A percentile compares a stretch with the other conserved stretches of the same genome.
Conservation (phyloP, 805 yeast genomes). For the Trichomonascus vanleenenianus region DNA sequence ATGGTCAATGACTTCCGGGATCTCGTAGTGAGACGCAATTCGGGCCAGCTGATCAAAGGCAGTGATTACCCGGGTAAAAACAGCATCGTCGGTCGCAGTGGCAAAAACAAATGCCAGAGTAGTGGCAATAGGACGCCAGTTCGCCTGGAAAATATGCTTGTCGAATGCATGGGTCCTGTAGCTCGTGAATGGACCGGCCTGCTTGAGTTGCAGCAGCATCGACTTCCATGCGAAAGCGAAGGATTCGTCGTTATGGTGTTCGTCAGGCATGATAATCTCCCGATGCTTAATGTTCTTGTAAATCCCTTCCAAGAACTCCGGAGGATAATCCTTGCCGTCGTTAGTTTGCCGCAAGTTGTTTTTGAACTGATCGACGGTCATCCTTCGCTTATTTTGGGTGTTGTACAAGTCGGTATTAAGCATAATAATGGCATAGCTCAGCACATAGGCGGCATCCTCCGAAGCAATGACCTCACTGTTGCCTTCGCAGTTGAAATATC, state of each 20-base stretch:
- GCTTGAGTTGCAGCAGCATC: constrained; percentile 22
- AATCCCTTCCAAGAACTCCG: constrained; percentile 76
- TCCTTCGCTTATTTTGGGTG: constrained; percentile 85
- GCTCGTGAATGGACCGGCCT: constrained; percentile 16
- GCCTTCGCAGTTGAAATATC: constrained; percentile 62
- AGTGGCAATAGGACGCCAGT: constrained; percentile 57
- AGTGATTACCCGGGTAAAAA: constrained; percentile 78
- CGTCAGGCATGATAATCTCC: constrained; percentile 97
- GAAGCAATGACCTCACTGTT: constrained; percentile 47
- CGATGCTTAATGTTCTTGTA: constrained; percentile 72
- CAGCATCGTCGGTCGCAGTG: constrained; percentile 83
- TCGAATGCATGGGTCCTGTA: constrained; percentile 46
- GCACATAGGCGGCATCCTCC: constrained; percentile 78
- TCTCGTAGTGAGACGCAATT: constrained; percentile 59
- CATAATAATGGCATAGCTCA: constrained; percentile 89
- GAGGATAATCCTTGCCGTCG: constrained; percentile 65
- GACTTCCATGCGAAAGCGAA: constrained; percentile 64
- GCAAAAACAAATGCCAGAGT: constrained; percentile 73
- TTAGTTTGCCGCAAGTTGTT: constrained; percentile 75
- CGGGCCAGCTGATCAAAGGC: constrained; percentile 79
- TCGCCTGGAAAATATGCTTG: constrained; percentile 55
- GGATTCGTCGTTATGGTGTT: constrained; percentile 87
- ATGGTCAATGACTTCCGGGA: constrained; percentile 51
- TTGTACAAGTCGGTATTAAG: constrained; percentile 90
- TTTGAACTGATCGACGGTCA: constrained; percentile 79